Base-by-base conservation (phyloP, 371 early-diverging fungal genomes). In the Apophysomyces trapeziformis region DNA sequence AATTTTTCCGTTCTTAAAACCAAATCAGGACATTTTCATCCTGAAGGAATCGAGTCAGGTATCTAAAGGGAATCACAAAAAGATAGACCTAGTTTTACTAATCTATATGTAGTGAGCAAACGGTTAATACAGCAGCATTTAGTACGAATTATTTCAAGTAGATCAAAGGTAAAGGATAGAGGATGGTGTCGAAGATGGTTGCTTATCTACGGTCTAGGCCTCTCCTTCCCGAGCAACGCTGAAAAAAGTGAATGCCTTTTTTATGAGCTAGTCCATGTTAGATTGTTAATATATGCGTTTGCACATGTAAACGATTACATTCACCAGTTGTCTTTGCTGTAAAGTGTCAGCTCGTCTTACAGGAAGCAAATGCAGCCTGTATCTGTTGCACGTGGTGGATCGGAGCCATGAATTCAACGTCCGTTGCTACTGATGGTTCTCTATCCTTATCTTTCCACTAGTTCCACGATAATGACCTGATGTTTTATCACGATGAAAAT, bases 91-190 rank as follows among this genome's bases (percentile, higher is more conserved):
- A 3, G 47, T 26, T 12, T 67, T 11, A 14, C 13, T 56, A 61
- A 36, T 1, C 57, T 39, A 39, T 44, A 37, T 26, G 26, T 66
- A 76, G 87, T 89, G 14, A 82, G 82, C 21, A 94, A 94, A 69
- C 81, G 85, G 36, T 57, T 64, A 6, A 87, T 94, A 44, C 88
- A 85, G 56, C 86, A 86, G 43, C 83, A 88, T 39, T 76, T 94
- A 21, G 75, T 92, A 14, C 84, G 82, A 50, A 90, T 93, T 59
- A 90, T 90, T 62, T 77, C 85, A 5, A 85, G 82, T 64, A 83
- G 90, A 18, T 68, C 68, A 38, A 70, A 73, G 66, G 76, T 73
- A 75, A 62, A 32, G 37, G 58, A 54, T 16, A 11, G 16, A 32
- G 35, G 38, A 38, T 38, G 2, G 32, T 2, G 32, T 26, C 38